Percentiles rank a stretch among this genome's conserved stretches.
phyloP scores from a whole-genome alignment of 768 basidiomycete species.

The Fibroporia radiculosa region DNA sequence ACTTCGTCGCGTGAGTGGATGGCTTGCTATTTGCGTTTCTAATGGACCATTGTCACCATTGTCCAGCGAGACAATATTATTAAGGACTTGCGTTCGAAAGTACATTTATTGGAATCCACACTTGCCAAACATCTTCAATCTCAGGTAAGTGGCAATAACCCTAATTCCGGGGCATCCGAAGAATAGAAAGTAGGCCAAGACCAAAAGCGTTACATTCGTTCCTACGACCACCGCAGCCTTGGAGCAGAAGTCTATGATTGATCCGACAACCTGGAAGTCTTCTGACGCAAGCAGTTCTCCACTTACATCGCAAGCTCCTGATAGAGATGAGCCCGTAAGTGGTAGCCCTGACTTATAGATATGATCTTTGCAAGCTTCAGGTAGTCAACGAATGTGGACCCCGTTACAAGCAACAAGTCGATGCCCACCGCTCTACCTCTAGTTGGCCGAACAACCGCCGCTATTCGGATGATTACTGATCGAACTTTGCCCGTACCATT shows the following conservation, averaged over 20 bases:
- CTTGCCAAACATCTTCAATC: conserved; percentile 24
- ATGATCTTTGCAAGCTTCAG: no score
- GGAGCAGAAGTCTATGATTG: conserved; percentile 23
- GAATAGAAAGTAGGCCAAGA: no score
- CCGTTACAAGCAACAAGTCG: conserved; percentile 8
- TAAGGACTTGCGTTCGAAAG: conserved; percentile 21
- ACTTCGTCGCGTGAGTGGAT: conserved; percentile 22
- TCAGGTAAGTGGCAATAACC: conserved; percentile 15
- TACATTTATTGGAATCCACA: conserved; percentile 22
- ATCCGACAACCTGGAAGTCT: conserved; percentile 22
- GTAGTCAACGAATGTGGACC: conserved; percentile 19
- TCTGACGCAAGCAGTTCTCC: conserved; percentile 21
- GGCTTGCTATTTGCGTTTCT: background rate
- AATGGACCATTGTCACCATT: background rate
- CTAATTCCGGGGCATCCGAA: no score
- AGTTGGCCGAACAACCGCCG: background rate
- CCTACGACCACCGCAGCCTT: background rate
- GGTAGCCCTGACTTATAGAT: no score
- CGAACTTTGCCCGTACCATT: no score
- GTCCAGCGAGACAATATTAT: conserved; percentile 27
- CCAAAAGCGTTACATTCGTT: no score
- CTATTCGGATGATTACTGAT: no score
- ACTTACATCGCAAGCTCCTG: conserved; percentile 8
- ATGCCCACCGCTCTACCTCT: conserved; percentile 6
- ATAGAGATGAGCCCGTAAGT: conserved; percentile 19